Evolutionary conservation across 139 green algal genomes (phyloP).

Genomic region (Chlamydomonas eustigma): DNA sequence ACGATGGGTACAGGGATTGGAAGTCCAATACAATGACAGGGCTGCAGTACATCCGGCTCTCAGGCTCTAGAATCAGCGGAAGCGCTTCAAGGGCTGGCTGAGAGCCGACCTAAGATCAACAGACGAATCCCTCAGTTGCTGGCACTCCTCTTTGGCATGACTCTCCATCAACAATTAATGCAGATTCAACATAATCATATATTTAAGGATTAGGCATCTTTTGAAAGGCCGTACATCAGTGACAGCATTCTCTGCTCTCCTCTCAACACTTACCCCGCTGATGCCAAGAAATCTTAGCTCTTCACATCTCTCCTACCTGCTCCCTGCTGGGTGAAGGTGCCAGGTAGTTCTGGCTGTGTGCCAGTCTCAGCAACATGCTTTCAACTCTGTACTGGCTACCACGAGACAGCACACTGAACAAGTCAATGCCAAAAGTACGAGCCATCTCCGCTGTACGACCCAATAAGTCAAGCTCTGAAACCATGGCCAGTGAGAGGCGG

Average conservation of each 20-base stretch:
- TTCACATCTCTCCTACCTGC: conserved; percentile 46
- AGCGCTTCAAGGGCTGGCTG: conserved; percentile 92
- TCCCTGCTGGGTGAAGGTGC: conserved; percentile 65
- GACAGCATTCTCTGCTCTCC: too few species aligned
- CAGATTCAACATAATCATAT: too few species aligned
- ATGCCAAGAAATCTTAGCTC: too few species aligned
- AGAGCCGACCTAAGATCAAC: conserved; percentile 53
- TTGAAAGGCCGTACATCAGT: too few species aligned
- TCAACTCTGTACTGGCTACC: conserved; percentile 95
- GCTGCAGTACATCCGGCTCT: conserved; percentile 73
- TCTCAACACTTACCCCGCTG: too few species aligned
- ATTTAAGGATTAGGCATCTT: too few species aligned
- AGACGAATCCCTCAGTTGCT: too few species aligned
- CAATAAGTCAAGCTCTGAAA: conserved; percentile 85
- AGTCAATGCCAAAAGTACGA: conserved; percentile 96
- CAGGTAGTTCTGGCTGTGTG: conserved; percentile 93
- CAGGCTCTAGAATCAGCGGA: conserved; percentile 96
- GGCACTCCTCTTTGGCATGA: too few species aligned
- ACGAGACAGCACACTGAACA: conserved; percentile 75
- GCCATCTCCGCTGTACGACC: conserved; percentile 84
- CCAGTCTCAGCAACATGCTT: conserved; percentile 85
- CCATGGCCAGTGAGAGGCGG: conserved; percentile 69
- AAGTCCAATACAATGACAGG: conserved; percentile 96
- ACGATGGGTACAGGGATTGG: conserved; percentile 94
- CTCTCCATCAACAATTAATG: too few species aligned